phyloP scores from a whole-genome alignment of 1,284 basidiomycete species.

The Cutaneotrichosporon sp. region DNA sequence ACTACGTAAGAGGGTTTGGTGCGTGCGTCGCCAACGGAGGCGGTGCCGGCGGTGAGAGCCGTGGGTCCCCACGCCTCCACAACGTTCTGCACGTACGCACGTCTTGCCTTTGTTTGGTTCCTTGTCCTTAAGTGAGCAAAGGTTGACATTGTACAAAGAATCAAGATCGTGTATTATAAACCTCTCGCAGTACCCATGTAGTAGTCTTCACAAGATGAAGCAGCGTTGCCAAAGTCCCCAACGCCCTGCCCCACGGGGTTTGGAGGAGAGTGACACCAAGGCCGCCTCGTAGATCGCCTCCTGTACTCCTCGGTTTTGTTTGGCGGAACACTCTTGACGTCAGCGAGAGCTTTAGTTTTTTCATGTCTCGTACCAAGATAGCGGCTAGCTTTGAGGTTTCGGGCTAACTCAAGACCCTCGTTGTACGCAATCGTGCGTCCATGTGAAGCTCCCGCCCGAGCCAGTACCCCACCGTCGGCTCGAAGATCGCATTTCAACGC shows the following conservation, averaged over 20 bases:
- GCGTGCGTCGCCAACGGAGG: too few species aligned
- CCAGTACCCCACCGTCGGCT: conserved; percentile 64
- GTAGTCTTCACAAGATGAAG: not conserved
- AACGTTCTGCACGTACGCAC: not conserved
- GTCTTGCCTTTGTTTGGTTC: too few species aligned
- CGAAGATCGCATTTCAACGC: conserved; percentile 92
- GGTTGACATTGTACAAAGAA: not conserved
- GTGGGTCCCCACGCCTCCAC: too few species aligned
- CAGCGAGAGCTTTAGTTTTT: not conserved
- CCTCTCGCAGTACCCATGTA: not conserved
- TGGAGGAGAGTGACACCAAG: conserved; percentile 62
- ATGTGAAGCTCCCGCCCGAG: conserved; percentile 55
- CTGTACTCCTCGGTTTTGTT: conserved; percentile 85
- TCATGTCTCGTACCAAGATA: conserved; percentile 66
- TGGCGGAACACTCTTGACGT: conserved; percentile 81
- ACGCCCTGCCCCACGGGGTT: not conserved
- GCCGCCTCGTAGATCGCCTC: conserved; percentile 90
- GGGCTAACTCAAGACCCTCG: conserved; percentile 77
- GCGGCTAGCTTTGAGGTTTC: conserved; percentile 82
- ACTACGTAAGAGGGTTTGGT: too few species aligned
- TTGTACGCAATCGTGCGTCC: conserved; percentile 76
- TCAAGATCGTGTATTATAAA: not conserved
- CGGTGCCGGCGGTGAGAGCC: too few species aligned
- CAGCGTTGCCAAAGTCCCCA: not conserved
- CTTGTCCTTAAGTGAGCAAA: too few species aligned